phyloP scores from a whole-genome alignment of 2,329 filamentous ascomycete genomes.

The Bipolaris sorokiniana region DNA sequence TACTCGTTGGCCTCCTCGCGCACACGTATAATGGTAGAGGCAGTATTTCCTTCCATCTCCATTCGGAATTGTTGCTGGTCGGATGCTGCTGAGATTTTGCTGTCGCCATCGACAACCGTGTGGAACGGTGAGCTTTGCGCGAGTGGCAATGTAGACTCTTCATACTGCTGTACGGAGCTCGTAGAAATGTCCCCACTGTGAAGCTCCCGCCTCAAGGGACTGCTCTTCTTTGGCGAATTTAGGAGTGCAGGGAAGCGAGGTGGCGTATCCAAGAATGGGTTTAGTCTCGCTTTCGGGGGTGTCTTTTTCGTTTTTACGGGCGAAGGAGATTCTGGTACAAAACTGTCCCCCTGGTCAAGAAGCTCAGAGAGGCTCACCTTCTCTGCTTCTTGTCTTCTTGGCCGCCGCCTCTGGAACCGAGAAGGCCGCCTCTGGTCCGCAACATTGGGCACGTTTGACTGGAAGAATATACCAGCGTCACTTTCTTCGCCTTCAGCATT shows the following conservation, averaged over 20 bases:
- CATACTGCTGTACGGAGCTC: conserved; percentile 24
- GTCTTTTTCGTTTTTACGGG: conserved; percentile 26
- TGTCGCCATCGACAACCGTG: conserved; percentile 36
- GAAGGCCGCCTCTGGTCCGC: conserved; percentile 32
- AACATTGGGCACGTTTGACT: conserved; percentile 37
- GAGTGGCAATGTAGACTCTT: conserved; percentile 40
- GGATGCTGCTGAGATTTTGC: conserved; percentile 34
- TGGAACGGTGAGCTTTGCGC: conserved; percentile 45
- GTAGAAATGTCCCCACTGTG: conserved; percentile 35
- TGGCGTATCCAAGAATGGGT: conserved; percentile 43
- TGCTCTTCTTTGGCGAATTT: conserved; percentile 42
- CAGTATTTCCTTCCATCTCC: conserved; percentile 39
- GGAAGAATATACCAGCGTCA: conserved; percentile 49
- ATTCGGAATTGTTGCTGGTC: conserved; percentile 40
- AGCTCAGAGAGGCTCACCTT: conserved; percentile 42
- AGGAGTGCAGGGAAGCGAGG: conserved; percentile 35
- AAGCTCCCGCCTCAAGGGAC: conserved; percentile 43
- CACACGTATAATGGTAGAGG: conserved; percentile 38
- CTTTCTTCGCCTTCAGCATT: conserved; percentile 34
- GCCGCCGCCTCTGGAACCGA: conserved; percentile 27
- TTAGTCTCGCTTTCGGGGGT: conserved; percentile 22
- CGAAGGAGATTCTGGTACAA: conserved; percentile 41
- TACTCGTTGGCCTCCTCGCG: conserved; percentile 45
- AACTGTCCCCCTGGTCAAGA: conserved; percentile 40
- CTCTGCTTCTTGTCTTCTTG: conserved; percentile 29